Percentiles rank a stretch among this genome's conserved stretches.
Conservation (phyloP, 768 basidiomycete species). For the Pleurotus djamor region DNA sequence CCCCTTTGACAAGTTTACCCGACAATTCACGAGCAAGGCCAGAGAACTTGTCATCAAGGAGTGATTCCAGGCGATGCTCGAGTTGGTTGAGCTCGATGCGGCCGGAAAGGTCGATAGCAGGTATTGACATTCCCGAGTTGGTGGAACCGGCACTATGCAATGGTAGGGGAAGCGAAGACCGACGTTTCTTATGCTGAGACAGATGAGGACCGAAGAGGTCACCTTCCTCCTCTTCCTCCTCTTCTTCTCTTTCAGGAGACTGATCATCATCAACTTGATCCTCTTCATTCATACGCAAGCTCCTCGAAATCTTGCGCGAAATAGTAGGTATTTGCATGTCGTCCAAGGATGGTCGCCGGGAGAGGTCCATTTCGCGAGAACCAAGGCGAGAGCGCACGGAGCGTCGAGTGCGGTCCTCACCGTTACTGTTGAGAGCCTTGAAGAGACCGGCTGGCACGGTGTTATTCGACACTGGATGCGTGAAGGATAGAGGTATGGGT, state of each 20-base stretch:
- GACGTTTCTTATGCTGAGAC: slow-evolving; percentile 38
- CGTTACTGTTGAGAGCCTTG: slow-evolving; percentile 64
- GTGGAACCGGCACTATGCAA: slow-evolving; percentile 45
- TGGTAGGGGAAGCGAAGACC: slow-evolving; percentile 58
- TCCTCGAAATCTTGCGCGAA: slow-evolving; percentile 54
- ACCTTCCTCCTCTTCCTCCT: slow-evolving; percentile 15
- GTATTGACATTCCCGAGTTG: slow-evolving; percentile 35
- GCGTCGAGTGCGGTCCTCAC: slow-evolving; percentile 67
- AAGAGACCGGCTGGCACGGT: slow-evolving; percentile 86
- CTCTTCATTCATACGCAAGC: slow-evolving; percentile 47
- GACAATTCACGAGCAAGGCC: slow-evolving; percentile 39
- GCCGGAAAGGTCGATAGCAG: slow-evolving; percentile 49
- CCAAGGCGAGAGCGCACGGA: slow-evolving; percentile 74
- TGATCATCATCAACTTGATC: no score
- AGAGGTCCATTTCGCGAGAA: slow-evolving; percentile 72
- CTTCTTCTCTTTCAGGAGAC: neutral
- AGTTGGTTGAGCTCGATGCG: slow-evolving; percentile 59
- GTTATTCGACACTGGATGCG: slow-evolving; percentile 49
- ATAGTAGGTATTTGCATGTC: slow-evolving; percentile 71
- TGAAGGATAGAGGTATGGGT: slow-evolving; percentile 78
- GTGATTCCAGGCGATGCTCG: slow-evolving; percentile 57
- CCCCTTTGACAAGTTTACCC: slow-evolving; percentile 8
- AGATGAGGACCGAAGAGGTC: slow-evolving; percentile 32
- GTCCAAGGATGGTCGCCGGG: slow-evolving; percentile 71
- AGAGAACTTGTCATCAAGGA: slow-evolving; percentile 71